These are phyloP conservation scores for Paralagenidium karlingii DNA, from an alignment of 352 stramenopile genomes.

Conservation along the genomic window DNA sequence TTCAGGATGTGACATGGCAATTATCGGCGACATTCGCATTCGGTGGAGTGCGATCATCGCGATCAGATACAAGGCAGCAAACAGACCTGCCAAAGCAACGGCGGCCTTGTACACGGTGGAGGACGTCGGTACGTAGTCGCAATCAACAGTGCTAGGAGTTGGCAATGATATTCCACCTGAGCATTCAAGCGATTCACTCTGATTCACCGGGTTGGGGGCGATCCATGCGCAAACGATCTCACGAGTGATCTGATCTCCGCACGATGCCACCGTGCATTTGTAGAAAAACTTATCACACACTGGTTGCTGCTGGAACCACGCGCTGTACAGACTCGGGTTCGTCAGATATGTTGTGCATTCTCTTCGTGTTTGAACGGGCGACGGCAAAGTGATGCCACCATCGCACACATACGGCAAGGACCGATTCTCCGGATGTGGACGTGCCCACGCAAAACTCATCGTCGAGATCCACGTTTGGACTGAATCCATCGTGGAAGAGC, in stretches of 20 bases:
- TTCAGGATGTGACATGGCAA: conserved; percentile 57
- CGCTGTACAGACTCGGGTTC: conserved; percentile 11
- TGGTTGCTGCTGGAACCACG: conserved; percentile 17
- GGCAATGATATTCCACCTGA: conserved; percentile 2
- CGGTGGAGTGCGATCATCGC: conserved; percentile 16
- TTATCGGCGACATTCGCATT: conserved; percentile 21
- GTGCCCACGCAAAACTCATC: conserved; percentile 21
- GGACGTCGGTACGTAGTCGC: conserved; percentile 19
- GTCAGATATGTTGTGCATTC: conserved; percentile 10
- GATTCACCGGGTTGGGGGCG: conserved; percentile 8
- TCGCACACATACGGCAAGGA: conserved; percentile 25
- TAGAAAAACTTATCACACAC: conserved; percentile 26
- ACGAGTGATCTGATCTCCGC: conserved; percentile 11
- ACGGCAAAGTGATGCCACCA: conserved; percentile 17
- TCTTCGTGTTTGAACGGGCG: conserved; percentile 17
- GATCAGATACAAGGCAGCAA: conserved; percentile 4
- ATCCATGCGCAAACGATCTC: conserved; percentile 22
- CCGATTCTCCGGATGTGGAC: conserved; percentile 14
- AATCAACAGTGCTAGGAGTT: conserved; percentile 8
- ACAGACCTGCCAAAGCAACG: conserved; percentile 5
- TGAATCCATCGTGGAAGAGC: neutral
- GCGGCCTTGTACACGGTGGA: conserved; percentile 10
- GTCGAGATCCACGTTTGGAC: no score
- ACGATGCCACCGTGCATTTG: conserved; percentile 20
- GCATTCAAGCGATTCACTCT: conserved; percentile 15